Evolutionary conservation across 345 rosid genomes (phyloP), one percentile per base, ranked within the genome.

Genomic region (Populus ilicifolia): DNA sequence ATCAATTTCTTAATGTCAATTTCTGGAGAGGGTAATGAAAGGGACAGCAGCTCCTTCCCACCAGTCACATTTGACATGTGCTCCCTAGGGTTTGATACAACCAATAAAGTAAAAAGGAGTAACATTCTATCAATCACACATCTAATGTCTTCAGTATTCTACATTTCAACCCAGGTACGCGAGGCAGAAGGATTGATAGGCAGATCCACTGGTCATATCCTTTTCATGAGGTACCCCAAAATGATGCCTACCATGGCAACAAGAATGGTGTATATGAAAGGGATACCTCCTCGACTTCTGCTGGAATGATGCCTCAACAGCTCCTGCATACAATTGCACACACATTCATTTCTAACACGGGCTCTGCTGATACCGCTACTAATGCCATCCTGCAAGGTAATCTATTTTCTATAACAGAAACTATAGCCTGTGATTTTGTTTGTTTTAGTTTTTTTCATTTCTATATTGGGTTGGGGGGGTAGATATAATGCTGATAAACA

Each of bases 171-270:
- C 73, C 50, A 6, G 74, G 7, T 68, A 65, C 71, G 65, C 44
- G n/a, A 48, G 43, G 16, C 36, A 2, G 62, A 50, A 80, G 27
- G 52, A 67, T 44, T 16, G 5, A 30, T 72, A 63, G 21, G 59
- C 71, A 64, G 52, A 41, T 72, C 70, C 44, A 65, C 46, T 12
- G 36, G 71, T 91, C 84, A 92, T 73, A 89, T 76, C 71, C 84
- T 86, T 89, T 89, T 91, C 89, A 93, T 16, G 35, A 93, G 84
- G 79, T 89, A 93, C 38, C 94, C 98, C 87, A 93, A 70, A 70
- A 95, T 73, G 85, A 93, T 54, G 68, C 97, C 92, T 50, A 93
- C 29, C 80, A 90, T 78, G 76, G 90, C 99, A 30, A 95, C 80
- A 23, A 95, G 82, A 84, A 91, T 50, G 52, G 86, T 85, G 71